These are phyloP conservation scores for Arthrobotrys iridis DNA, from an alignment of 2,329 filamentous ascomycete genomes.

Conservation along the genomic window DNA sequence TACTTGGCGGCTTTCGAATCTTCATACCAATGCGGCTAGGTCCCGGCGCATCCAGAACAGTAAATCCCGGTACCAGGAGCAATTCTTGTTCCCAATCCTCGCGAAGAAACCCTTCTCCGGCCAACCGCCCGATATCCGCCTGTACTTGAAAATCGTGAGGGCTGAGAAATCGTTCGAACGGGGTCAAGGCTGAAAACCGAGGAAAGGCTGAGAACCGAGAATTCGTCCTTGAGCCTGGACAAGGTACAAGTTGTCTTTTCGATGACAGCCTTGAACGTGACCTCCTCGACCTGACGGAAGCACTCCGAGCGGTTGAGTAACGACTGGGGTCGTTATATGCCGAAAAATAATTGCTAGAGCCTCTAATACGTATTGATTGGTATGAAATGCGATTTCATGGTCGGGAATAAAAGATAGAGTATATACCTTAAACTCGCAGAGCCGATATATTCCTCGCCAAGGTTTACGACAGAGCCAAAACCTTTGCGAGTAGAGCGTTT, in stretches of 20 bases:
- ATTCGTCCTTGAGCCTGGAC: not conserved
- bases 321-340: not conserved
- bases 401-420: not conserved
- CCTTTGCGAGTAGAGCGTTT: not conserved
- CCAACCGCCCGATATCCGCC: constrained; percentile 1
- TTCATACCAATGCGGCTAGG: not conserved
- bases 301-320: not conserved
- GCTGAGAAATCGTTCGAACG: not conserved
- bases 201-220: not conserved
- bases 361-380: not conserved
- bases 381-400: not conserved
- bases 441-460: not conserved
- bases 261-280: not conserved
- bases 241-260: not conserved
- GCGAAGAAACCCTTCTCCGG: constrained; percentile 8
- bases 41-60: too few species aligned
- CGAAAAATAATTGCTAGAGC: not conserved
- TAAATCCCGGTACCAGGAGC: not conserved
- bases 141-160: constrained; percentile 6
- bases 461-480: not conserved
- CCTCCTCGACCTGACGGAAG: not conserved
- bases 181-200: too few species aligned
- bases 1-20: not conserved
- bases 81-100: not conserved
- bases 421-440: not conserved